Percentiles rank a stretch among this genome's conserved stretches.
Evolutionary conservation across 495 filamentous ascomycete species (phyloP).

Genomic region (Opeltia flavorubescens): DNA sequence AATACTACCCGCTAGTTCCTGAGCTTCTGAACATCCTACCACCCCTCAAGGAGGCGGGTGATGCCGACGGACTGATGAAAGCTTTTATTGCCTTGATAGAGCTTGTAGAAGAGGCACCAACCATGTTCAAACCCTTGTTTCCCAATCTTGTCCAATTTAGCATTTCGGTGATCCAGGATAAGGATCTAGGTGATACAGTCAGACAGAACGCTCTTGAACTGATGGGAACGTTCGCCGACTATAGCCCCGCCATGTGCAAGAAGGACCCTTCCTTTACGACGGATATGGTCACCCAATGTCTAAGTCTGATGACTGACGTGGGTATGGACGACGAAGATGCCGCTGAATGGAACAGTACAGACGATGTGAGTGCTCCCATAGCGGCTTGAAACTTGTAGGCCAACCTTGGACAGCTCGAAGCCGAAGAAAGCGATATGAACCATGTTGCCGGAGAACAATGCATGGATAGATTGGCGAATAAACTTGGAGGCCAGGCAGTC

Average conservation of each 20-base stretch:
- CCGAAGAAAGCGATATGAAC: conserved; percentile 92
- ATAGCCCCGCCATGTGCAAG: conserved; percentile 80
- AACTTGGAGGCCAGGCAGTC: conserved; percentile 76
- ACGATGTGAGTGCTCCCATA: conserved; percentile 53
- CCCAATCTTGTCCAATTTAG: conserved; percentile 82
- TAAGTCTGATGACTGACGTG: conserved; percentile 99
- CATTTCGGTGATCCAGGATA: conserved; percentile 85
- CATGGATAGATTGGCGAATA: conserved; percentile 97
- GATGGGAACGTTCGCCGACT: conserved; percentile 97
- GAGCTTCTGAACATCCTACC: conserved; percentile 86
- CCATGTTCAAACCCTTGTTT: conserved; percentile 94
- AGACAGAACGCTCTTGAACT: conserved; percentile 92
- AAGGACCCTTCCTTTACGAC: conserved; percentile 80
- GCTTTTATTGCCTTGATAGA: conserved; percentile 85
- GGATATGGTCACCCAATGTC: conserved; percentile 97
- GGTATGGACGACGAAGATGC: conserved; percentile 92
- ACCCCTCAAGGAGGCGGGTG: conserved; percentile 76
- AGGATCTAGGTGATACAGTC: conserved; percentile 77
- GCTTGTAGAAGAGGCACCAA: conserved; percentile 75
- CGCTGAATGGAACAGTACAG: conserved; percentile 78
- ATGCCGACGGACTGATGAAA: conserved; percentile 79
- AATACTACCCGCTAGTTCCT: conserved; percentile 75
- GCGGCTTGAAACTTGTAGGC: conserved; percentile 6
- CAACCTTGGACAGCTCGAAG: conserved; percentile 48
- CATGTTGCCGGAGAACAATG: conserved; percentile 98